Percentiles rank a stretch among this genome's conserved stretches.
Conservation (phyloP, 805 yeast species). For the Candida boidinii region DNA sequence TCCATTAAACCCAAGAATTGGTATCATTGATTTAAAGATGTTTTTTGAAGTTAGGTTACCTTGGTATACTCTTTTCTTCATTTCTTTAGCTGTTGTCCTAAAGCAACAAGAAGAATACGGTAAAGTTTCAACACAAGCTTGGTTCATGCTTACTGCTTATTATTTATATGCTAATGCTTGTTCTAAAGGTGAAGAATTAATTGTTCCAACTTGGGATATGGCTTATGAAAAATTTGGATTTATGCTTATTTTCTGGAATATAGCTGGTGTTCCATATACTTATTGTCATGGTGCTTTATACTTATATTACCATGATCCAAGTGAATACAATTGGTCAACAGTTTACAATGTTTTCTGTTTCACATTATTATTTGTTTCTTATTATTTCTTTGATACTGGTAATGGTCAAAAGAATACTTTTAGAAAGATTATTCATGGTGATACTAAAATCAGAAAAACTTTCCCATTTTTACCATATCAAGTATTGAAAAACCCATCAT, state of each 20-base stretch:
- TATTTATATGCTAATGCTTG: conserved; percentile 96
- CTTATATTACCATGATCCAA: conserved; percentile 75
- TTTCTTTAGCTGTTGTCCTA: conserved; percentile 64
- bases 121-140: conserved; percentile 65
- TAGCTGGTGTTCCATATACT: conserved; percentile 98
- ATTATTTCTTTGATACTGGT: conserved; percentile 90
- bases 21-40: conserved; percentile 89
- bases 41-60: conserved; percentile 96
- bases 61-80: conserved; percentile 84
- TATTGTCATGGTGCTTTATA: conserved; percentile 90
- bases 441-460: conserved; percentile 64
- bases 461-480: conserved; percentile 92
- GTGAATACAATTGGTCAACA: conserved; percentile 69
- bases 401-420: conserved; percentile 94
- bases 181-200: conserved; percentile 94
- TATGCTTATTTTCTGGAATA: conserved; percentile 97
- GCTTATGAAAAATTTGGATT: conserved; percentile 99
- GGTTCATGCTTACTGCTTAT: conserved; percentile 70
- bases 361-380: conserved; percentile 53
- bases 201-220: conserved; percentile 99
- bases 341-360: conserved; percentile 50
- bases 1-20: conserved; percentile 91
- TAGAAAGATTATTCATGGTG: conserved; percentile 79
- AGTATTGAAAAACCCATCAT: conserved; percentile 73
- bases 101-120: conserved; percentile 83